Conservation (phyloP, 164 flowering plant genomes). For the Houttuynia cordata region DNA sequence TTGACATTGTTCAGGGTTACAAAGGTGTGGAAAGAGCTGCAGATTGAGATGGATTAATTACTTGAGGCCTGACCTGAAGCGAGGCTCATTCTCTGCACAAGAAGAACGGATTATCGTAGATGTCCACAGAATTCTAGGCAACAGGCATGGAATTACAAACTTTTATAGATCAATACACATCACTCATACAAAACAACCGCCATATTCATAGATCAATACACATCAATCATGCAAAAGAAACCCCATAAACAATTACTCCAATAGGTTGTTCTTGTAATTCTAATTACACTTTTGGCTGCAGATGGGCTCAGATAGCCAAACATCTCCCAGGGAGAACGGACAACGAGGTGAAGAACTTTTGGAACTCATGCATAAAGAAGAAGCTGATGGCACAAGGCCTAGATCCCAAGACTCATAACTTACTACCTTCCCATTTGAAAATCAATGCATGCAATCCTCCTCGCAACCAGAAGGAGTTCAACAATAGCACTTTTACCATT, state of each 20-base stretch:
- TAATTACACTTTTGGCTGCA: slow-evolving; percentile 6
- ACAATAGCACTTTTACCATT: slow-evolving; percentile 12
- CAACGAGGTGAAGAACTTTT: slow-evolving; percentile 61
- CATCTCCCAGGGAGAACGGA: slow-evolving; percentile 61
- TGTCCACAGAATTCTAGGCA: slow-evolving; percentile 34
- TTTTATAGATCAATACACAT: background rate
- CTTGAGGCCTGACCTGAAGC: slow-evolving; percentile 33
- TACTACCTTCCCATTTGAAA: slow-evolving; percentile 20
- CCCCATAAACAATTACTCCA: too few relatives aligned
- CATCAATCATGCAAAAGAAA: too few relatives aligned
- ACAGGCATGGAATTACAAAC: slow-evolving; percentile 15
- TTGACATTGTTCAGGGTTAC: slow-evolving; percentile 20
- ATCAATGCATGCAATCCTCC: slow-evolving; percentile 10
- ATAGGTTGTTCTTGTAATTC: too few relatives aligned
- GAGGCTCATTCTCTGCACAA: slow-evolving; percentile 31
- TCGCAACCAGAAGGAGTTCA: slow-evolving; percentile 10
- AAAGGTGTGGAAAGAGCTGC: slow-evolving; percentile 42
- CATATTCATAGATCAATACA: too few relatives aligned
- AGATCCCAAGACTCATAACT: slow-evolving; percentile 50
- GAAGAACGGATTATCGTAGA: slow-evolving; percentile 32
- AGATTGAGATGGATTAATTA: slow-evolving; percentile 39
- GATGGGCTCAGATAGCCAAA: slow-evolving; percentile 67
- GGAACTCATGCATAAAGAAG: slow-evolving; percentile 67
- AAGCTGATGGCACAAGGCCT: slow-evolving; percentile 53
- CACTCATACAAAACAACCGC: background rate